phyloP scores from a whole-genome alignment of 805 yeast species.

The Tetrapisispora fleetii region DNA sequence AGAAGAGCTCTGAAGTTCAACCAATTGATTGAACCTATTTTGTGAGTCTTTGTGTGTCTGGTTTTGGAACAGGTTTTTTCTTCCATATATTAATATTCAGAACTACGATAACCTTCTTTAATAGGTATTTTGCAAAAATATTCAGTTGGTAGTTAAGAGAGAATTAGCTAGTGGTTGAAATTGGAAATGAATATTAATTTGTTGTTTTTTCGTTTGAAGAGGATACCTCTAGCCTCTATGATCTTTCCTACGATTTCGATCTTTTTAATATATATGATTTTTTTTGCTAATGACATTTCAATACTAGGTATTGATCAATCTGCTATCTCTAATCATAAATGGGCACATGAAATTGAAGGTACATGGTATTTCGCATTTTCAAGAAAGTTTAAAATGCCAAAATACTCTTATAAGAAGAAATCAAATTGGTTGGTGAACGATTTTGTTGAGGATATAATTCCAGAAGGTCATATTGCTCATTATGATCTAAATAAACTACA shows the following conservation, averaged over 20 bases:
- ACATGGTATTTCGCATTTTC: conserved; percentile 30
- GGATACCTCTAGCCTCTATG: conserved; percentile 18
- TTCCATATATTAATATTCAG: too few species aligned
- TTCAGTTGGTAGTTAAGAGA: too few species aligned
- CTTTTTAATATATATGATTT: conserved; percentile 14
- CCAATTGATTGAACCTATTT: too few species aligned
- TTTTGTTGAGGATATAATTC: conserved; percentile 44
- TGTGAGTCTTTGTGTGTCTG: too few species aligned
- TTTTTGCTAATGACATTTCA: conserved; percentile 15
- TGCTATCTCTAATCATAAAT: conserved; percentile 22
- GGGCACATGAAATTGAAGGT: conserved; percentile 30
- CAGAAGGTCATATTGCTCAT: conserved; percentile 68
- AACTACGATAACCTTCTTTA: too few species aligned
- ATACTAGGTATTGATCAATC: conserved; percentile 18
- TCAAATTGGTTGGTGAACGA: conserved; percentile 38
- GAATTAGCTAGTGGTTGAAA: too few species aligned
- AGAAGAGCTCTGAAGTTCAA: too few species aligned
- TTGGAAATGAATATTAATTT: conserved; percentile 1
- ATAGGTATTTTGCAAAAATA: too few species aligned
- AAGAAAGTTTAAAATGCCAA: conserved; percentile 30
- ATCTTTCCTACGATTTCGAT: conserved; percentile 18
- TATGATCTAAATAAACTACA: conserved; percentile 75
- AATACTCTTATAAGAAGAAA: conserved; percentile 37
- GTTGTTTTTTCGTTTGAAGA: conserved; percentile 13
- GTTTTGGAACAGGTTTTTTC: too few species aligned